Evolutionary conservation across 257 asterid species (phyloP).

Genomic region (Agastache rugosa): DNA sequence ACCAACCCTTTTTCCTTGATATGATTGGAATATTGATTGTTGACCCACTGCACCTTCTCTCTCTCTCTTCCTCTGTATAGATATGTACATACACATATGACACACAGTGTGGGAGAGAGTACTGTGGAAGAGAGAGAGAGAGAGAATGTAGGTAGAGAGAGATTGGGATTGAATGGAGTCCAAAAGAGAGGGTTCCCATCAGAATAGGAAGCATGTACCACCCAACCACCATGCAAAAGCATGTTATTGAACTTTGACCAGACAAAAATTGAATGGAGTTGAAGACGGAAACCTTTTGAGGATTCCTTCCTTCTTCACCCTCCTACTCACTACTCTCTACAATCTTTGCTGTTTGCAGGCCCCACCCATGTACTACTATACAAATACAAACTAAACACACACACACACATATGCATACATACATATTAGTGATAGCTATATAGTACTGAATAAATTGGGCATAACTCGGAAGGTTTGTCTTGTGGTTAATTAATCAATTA

Average conservation of each 20-base stretch:
- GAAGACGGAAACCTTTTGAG: not conserved
- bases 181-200: slow-evolving; percentile 8
- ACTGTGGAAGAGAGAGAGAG: too few species aligned
- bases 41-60: slow-evolving; percentile 23
- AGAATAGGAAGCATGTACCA: slow-evolving; percentile 33
- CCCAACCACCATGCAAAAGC: slow-evolving; percentile 46
- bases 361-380: not conserved
- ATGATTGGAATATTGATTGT: slow-evolving; percentile 48
- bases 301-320: slow-evolving; percentile 13
- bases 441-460: too few species aligned
- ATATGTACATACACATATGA: too few species aligned
- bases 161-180: not conserved
- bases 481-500: too few species aligned
- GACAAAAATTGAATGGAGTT: slow-evolving; percentile 9
- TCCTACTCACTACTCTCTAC: not conserved
- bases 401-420: not conserved
- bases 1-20: slow-evolving; percentile 40
- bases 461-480: too few species aligned
- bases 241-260: slow-evolving; percentile 45
- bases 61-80: too few species aligned
- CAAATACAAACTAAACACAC: too few species aligned
- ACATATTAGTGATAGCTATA: not conserved
- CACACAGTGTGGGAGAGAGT: too few species aligned
- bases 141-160: too few species aligned
- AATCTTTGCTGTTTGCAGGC: not conserved